Percentiles rank a stretch among this genome's conserved stretches.
These are phyloP conservation scores for Aureobasidium vineae DNA, from an alignment of 2,329 filamentous ascomycete species.

Conservation along the genomic window DNA sequence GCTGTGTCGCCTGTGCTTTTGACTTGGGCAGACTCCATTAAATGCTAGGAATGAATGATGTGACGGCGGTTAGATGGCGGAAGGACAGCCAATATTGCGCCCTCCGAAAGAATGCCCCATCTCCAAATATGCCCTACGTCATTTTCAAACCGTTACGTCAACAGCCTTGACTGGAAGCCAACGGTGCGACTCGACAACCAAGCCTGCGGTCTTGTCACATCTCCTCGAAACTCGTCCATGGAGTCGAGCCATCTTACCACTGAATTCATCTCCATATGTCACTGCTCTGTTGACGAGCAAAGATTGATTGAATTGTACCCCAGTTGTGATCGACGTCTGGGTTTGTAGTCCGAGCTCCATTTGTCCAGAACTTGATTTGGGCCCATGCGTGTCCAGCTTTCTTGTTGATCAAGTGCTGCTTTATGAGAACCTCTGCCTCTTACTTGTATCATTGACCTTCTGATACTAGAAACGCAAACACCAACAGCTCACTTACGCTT, in stretches of 20 bases:
- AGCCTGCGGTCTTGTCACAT: neutral
- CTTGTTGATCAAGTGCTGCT: slow-evolving; percentile 5
- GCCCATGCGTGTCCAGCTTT: neutral
- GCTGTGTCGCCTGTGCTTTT: slow-evolving; percentile 24
- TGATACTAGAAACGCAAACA: neutral
- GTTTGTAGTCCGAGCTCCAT: neutral
- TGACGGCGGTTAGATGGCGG: neutral
- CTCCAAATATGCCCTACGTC: slow-evolving; percentile 2
- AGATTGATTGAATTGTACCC: slow-evolving; percentile 3
- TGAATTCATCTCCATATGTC: neutral
- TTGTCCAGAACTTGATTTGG: slow-evolving; percentile 17
- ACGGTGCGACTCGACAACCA: neutral
- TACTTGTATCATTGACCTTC: neutral
- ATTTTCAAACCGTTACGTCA: slow-evolving; percentile 10
- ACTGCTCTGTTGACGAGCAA: neutral
- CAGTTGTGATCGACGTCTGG: slow-evolving; percentile 11
- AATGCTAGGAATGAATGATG: slow-evolving; percentile 13
- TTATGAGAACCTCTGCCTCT: neutral
- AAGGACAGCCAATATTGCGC: slow-evolving; percentile 7
- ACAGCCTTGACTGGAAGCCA: neutral
- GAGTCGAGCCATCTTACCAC: neutral
- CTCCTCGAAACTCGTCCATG: neutral
- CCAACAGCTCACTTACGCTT: no score
- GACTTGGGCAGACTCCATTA: slow-evolving; percentile 19
- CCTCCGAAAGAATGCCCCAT: slow-evolving; percentile 7